Conservation (phyloP, 192 early-diverging fungal genomes). For the Geranomyces variabilis region DNA sequence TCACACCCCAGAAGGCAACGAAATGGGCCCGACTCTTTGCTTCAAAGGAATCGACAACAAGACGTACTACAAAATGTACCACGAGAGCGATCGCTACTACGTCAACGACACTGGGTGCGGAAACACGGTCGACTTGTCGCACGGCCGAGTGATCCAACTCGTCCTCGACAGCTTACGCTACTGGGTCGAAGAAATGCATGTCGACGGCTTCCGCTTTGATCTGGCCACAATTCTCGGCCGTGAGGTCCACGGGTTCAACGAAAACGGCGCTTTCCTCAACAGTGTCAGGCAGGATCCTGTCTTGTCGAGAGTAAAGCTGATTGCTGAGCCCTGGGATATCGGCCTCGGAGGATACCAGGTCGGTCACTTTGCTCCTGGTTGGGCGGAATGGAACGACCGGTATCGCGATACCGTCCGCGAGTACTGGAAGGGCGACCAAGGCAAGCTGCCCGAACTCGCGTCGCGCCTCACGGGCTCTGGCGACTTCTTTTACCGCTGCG, state of each 20-base stretch:
- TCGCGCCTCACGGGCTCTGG: constrained; percentile 32
- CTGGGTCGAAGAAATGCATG: constrained; percentile 39
- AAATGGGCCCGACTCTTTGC: constrained; percentile 34
- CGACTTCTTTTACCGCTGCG: constrained; percentile 29
- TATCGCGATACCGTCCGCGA: constrained; percentile 34
- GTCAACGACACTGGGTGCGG: constrained; percentile 37
- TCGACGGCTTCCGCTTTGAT: constrained; percentile 36
- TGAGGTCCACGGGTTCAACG: constrained; percentile 32
- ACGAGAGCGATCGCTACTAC: constrained; percentile 33
- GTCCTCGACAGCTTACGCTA: constrained; percentile 29
- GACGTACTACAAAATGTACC: constrained; percentile 37
- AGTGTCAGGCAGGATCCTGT: constrained; percentile 34
- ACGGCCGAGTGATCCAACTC: constrained; percentile 34
- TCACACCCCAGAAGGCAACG: constrained; percentile 37
- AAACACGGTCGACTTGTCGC: constrained; percentile 32
- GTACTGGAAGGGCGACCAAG: constrained; percentile 31
- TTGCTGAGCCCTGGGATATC: constrained; percentile 37
- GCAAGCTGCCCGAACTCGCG: constrained; percentile 32
- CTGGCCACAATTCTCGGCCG: constrained; percentile 34
- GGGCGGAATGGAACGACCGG: constrained; percentile 37
- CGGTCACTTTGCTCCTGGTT: constrained; percentile 31
- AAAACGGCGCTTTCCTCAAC: constrained; percentile 36
- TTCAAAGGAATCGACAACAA: constrained; percentile 40
- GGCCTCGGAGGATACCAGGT: constrained; percentile 37
- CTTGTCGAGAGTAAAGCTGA: constrained; percentile 24